Base-by-base conservation (phyloP, 202 grass and related monocot species). In the Elaeis oleifera region DNA sequence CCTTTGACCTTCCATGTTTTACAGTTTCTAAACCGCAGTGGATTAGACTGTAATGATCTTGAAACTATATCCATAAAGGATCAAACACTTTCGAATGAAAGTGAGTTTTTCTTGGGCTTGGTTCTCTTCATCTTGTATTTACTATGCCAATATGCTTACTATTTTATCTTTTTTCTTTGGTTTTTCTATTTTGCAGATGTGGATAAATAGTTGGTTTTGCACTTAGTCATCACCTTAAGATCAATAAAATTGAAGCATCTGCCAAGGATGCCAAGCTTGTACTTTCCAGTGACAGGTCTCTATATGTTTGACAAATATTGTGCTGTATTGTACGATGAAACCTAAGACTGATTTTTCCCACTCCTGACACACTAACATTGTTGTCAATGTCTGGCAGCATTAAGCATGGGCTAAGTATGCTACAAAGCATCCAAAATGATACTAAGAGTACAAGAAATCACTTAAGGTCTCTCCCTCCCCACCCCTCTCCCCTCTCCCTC, bases 61-160 rank as follows among this genome's bases (percentile, higher is more conserved):
- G 94, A 99, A 69, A 75, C 83, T 68, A 58, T 99, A 78, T 92
- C 84, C 20, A 90, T 99, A 60, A 99, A 92, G 65, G 94, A 99
- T 58, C 88, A 99, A 68, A 78, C 82, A 28, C 76, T 99, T 63
- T 94, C 80, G 55, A 99, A 87, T 56, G 94, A 99, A 72, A 99
- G 94, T 99, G 58, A 94, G 94, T 84, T 70, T 23, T 72, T 71
- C 6, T 59, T 71, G 36, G 9, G 14, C 11, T 44, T 44, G 11
- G 53, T 52, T 67, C 70, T 74, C 19, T 56, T 63, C 51, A 18
- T 16, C 51, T 51, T 79, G 58, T 54, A 15, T 58, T 29, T 23
- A 16, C 59, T 16, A 59, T 65, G 3, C 3, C 36, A 44, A 9
- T 3, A 44, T 44, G 36, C 36, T 44, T 31, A 23, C 28, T 6